A percentile compares a stretch with the other conserved stretches of the same genome.
These are phyloP conservation scores for Climacium dendroides DNA, from an alignment of 225 moss, liverwort and hornwort species.

Conservation along the genomic window DNA sequence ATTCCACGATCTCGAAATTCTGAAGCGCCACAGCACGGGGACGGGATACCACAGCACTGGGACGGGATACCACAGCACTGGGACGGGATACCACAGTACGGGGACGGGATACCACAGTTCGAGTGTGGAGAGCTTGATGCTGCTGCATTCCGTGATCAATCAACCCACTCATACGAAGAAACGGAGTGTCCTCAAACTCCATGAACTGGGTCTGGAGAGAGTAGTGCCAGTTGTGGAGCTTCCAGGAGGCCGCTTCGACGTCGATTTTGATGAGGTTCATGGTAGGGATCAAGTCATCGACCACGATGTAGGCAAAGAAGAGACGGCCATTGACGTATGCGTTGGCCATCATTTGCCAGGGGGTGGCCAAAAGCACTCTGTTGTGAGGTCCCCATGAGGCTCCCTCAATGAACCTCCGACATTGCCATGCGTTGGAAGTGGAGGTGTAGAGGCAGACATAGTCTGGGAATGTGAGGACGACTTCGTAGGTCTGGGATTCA, in stretches of 20 bases:
- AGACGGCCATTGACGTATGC: not conserved
- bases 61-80: fast-evolving
- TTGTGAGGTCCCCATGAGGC: not conserved
- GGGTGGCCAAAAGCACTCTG: fast-evolving
- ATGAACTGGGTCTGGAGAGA: not conserved
- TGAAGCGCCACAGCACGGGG: fast-evolving
- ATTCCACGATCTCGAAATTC: not conserved
- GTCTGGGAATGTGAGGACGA: not conserved
- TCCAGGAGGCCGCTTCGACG: not conserved
- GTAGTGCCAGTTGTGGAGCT: not conserved
- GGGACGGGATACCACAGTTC: no score
- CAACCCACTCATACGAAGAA: not conserved
- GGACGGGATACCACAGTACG: fast-evolving
- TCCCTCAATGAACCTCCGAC: not conserved
- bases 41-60: fast-evolving
- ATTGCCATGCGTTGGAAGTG: not conserved
- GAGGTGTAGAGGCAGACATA: not conserved
- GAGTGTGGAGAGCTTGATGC: no score
- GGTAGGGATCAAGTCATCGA: not conserved
- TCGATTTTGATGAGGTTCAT: not conserved
- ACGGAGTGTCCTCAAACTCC: not conserved
- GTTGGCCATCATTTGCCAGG: not conserved
- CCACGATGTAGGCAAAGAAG: not conserved
- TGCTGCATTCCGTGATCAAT: not conserved
- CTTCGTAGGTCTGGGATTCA: not conserved